Conservation (phyloP, 2,329 filamentous ascomycete species). For the Alternaria rosae region DNA sequence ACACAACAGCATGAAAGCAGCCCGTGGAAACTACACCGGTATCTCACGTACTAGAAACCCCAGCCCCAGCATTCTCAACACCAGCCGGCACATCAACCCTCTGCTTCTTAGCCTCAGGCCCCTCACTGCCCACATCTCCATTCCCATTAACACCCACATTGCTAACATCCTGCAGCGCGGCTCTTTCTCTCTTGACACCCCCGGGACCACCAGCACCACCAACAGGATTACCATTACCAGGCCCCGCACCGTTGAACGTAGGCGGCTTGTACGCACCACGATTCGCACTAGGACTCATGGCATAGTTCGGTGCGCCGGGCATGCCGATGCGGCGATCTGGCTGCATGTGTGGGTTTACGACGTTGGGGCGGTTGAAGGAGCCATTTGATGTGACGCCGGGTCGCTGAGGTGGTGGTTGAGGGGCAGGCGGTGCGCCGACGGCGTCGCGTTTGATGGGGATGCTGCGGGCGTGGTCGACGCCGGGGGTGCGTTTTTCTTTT, state of each 20-base stretch:
- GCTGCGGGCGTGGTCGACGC: constrained; percentile 81
- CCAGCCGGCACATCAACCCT: constrained; percentile 42
- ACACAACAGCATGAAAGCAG: neutral
- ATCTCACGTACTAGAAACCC: constrained; percentile 5
- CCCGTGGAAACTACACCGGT: too few relatives aligned
- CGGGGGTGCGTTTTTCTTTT: constrained; percentile 81
- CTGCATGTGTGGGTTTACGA: constrained; percentile 59
- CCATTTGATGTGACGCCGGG: constrained; percentile 18
- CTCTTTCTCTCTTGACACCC: constrained; percentile 40
- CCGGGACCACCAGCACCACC: neutral
- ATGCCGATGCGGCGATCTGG: constrained; percentile 58
- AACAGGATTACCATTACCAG: neutral
- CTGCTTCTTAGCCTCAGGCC: constrained; percentile 52
- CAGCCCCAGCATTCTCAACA: constrained; percentile 27
- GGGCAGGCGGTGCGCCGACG: constrained; percentile 29
- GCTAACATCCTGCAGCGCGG: constrained; percentile 56
- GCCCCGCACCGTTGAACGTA: constrained; percentile 27
- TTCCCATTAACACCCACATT: constrained; percentile 48
- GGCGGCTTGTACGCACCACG: constrained; percentile 57
- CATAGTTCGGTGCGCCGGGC: constrained; percentile 48
- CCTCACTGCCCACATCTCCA: constrained; percentile 27
- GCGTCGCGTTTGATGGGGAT: constrained; percentile 70
- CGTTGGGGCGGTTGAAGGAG: constrained; percentile 46
- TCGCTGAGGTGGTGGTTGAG: constrained; percentile 20
- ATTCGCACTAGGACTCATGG: constrained; percentile 55